These are phyloP conservation scores for Gentiana macrophylla DNA, from an alignment of 257 asterid genomes.

Conservation along the genomic window DNA sequence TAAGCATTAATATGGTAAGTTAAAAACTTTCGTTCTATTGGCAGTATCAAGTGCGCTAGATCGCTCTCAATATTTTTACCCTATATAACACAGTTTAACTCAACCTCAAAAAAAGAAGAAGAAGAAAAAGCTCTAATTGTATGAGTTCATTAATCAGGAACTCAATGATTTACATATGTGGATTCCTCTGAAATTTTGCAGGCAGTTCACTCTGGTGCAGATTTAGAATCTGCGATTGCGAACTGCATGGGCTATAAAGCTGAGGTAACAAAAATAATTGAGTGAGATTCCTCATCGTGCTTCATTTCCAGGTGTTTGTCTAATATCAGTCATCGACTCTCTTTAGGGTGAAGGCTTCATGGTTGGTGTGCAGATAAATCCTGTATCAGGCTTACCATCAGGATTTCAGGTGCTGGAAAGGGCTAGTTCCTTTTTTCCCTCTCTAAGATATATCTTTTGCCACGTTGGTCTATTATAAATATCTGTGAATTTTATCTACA, in stretches of 20 bases:
- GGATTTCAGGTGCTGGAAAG: conserved; percentile 62
- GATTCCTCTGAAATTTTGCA: conserved; percentile 19
- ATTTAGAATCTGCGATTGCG: conserved; percentile 88
- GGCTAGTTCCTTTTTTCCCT: conserved; percentile 4
- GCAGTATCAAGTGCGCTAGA: no score
- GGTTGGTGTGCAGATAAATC: conserved; percentile 97
- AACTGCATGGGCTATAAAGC: conserved; percentile 91
- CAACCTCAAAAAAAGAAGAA: no score
- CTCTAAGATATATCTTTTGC: background rate
- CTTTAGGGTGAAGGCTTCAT: conserved; percentile 94
- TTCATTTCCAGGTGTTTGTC: conserved; percentile 5
- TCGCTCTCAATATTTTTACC: no score
- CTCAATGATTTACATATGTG: no score
- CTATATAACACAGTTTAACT: no score
- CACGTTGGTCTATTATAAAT: no score
- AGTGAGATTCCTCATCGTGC: conserved; percentile 4
- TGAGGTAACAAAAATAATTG: conserved; percentile 41
- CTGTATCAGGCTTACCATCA: conserved; percentile 91
- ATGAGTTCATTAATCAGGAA: no score
- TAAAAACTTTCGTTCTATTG: no score
- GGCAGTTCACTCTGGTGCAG: conserved; percentile 99
- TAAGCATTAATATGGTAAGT: no score
- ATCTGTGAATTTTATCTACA: conserved; percentile 23
- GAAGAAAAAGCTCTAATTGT: no score
- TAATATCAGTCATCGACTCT: conserved; percentile 14